Base-by-base conservation (phyloP, 1,284 basidiomycete genomes). In the Ustanciosporium gigantosporum region DNA sequence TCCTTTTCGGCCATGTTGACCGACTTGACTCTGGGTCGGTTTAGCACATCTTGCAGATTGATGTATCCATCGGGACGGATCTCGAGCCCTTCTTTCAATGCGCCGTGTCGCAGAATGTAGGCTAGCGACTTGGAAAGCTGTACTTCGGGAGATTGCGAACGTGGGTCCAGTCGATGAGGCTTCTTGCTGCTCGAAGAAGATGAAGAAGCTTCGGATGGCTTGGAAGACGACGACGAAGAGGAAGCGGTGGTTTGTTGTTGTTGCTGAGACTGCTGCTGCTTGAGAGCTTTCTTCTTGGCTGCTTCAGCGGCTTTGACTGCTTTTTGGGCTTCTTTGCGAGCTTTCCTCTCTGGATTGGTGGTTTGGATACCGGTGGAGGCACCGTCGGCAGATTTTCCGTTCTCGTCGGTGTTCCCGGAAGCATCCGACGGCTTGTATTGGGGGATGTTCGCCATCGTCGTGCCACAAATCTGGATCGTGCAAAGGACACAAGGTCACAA, bases 41-140 rank as follows among this genome's bases (percentile, higher is more conserved):
- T 48, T 1, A 77, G 35, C 17, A 68, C 32, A 3, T 90, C 88
- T 2, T 80, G 77, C 0, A 92, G 86, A 51, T 82, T 82, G 0
- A 91, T 84, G 72, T 85, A 93, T 1, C 91, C 91, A 78, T 93
- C 91, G 3, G 82, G 68, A 3, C 90, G 84, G 79, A 93, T 87
- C 3, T 80, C 68, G 2, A 95, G 79, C 0, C 85, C 84, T 69
- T 92, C 88, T 42, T 85, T 85, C 64, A 85, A 81, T 0, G 89
- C 89, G 0, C 89, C 89, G 78, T 94, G 91, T 3, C 90, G 83
- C 4, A 94, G 82, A 21, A 94, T 83, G 82, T 88, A 93, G 0
- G 89, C 86, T 0, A 94, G 79, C 0, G 88, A 87, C 75, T 91
- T 91, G 16, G 88, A 89, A 17, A 88, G 79, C 19, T 79, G 68